Evolutionary conservation across 1,284 basidiomycete species (phyloP).

Genomic region (Microbotryum saponariae): DNA sequence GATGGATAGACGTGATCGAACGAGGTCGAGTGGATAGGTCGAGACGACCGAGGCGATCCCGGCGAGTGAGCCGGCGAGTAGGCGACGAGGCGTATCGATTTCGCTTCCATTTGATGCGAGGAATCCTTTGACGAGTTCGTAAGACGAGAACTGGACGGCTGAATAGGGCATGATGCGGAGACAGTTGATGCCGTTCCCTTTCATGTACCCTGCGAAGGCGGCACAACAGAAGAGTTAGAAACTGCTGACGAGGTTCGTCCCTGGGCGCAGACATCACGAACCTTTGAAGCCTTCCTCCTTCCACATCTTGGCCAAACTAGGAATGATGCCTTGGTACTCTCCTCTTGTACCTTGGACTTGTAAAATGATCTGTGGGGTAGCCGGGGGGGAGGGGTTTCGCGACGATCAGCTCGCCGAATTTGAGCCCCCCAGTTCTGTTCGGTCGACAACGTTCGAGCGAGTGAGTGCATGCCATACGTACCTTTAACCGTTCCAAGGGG

Average conservation of each 20-base stretch:
- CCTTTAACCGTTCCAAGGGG: constrained; percentile 35
- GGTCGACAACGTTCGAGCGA: neutral
- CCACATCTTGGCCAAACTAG: constrained; percentile 36
- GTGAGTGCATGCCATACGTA: constrained; percentile 28
- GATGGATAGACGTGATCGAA: constrained; percentile 41
- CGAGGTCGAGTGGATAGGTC: constrained; percentile 41
- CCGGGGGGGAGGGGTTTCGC: neutral
- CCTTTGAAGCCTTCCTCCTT: constrained; percentile 35
- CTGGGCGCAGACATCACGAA: constrained; percentile 5
- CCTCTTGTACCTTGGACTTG: constrained; percentile 35
- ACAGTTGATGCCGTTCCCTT: constrained; percentile 35
- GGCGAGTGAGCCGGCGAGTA: constrained; percentile 33
- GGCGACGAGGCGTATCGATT: constrained; percentile 33
- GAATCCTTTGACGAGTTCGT: constrained; percentile 41
- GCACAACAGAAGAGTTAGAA: neutral
- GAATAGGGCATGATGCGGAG: constrained; percentile 36
- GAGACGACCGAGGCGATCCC: constrained; percentile 33
- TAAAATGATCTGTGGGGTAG: constrained; percentile 18
- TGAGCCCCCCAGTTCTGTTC: no score
- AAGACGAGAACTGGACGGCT: constrained; percentile 42
- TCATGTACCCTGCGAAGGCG: constrained; percentile 25
- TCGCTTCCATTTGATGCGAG: constrained; percentile 21
- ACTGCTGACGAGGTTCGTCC: neutral
- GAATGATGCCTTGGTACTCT: constrained; percentile 34
- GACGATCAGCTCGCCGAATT: neutral